Evolutionary conservation across 768 basidiomycete genomes (phyloP).

Genomic region (Sporobolomyces pararoseus): DNA sequence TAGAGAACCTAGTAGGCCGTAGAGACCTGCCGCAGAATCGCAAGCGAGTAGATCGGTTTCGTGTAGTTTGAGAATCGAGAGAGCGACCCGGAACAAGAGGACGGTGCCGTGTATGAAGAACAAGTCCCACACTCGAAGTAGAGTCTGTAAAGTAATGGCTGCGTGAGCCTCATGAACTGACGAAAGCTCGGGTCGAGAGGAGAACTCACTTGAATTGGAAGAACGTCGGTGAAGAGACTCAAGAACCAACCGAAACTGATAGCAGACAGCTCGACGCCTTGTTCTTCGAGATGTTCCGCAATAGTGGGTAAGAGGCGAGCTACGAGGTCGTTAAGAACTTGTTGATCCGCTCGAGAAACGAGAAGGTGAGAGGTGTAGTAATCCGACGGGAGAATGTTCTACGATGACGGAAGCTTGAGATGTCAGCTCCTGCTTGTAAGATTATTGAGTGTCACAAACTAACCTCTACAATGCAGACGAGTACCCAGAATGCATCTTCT

Average conservation of each 20-base stretch:
- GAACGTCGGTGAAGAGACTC: conserved; percentile 89
- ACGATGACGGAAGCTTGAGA: background rate
- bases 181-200: background rate
- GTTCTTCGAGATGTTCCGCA: conserved; percentile 66
- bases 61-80: conserved; percentile 77
- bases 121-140: conserved; percentile 93
- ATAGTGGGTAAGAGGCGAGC: conserved; percentile 48
- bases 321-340: conserved; percentile 83
- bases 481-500: conserved; percentile 95
- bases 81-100: conserved; percentile 81
- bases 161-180: background rate
- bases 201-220: conserved; percentile 76
- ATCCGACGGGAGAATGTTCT: conserved; percentile 74
- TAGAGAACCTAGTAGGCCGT: conserved; percentile 79
- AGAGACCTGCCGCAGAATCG: conserved; percentile 80
- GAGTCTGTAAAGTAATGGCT: conserved; percentile 57
- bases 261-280: conserved; percentile 84
- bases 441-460: background rate
- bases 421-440: background rate
- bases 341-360: conserved; percentile 87
- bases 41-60: conserved; percentile 78
- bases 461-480: conserved; percentile 74
- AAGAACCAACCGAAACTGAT: conserved; percentile 99
- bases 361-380: conserved; percentile 91
- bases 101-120: conserved; percentile 90